phyloP scores from a whole-genome alignment of 306 rosid species.

The Heteromeles arbutifolia region DNA sequence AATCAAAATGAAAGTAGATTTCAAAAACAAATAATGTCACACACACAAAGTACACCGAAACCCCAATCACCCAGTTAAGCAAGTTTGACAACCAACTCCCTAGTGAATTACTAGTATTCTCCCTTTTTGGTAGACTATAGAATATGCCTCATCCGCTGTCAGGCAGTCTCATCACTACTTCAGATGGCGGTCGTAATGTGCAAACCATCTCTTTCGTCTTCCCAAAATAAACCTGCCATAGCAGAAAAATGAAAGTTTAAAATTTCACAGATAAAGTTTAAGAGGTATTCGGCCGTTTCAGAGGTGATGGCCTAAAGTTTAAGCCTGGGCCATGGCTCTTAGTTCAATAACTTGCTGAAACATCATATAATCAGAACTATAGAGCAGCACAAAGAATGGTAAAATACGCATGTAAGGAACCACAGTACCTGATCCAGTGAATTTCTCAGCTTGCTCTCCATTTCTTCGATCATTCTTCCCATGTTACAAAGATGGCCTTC shows the following conservation, averaged over 20 bases:
- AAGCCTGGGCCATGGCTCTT: no score
- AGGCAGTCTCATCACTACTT: constrained; percentile 76
- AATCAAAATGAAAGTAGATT: not conserved
- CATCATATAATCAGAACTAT: not conserved
- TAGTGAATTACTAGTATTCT: not conserved
- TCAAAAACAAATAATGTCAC: not conserved
- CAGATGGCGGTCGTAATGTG: constrained; percentile 88
- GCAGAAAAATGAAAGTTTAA: not conserved
- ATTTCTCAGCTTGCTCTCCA: constrained; percentile 96
- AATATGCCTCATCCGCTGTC: constrained; percentile 38
- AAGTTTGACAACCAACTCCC: constrained; percentile 11
- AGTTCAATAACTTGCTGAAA: not conserved
- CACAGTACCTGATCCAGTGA: constrained; percentile 82
- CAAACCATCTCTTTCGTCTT: constrained; percentile 99
- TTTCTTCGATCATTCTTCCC: constrained; percentile 99
- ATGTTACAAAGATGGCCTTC: constrained; percentile 96
- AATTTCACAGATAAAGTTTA: not conserved
- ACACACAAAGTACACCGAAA: not conserved
- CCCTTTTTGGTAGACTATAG: not conserved
- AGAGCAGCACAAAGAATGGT: not conserved
- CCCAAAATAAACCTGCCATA: constrained; percentile 79
- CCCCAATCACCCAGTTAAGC: not conserved
- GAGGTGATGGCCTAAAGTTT: no score
- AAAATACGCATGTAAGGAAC: not conserved
- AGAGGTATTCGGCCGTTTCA: no score